Evolutionary conservation across 495 filamentous ascomycete genomes (phyloP).

Genomic region (Xeromyces bisporus): DNA sequence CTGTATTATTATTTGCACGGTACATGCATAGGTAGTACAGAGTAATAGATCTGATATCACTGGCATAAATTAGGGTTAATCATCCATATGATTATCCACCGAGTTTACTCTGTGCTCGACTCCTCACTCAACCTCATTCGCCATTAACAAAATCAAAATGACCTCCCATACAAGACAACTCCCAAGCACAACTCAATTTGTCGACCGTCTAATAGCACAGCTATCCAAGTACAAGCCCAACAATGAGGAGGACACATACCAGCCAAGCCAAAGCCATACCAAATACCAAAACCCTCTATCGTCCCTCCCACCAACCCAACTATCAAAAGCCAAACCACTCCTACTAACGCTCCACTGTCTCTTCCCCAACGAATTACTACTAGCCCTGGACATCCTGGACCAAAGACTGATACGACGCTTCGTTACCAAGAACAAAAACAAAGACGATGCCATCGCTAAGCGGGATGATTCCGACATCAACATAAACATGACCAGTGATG

Average conservation of each 20-base stretch:
- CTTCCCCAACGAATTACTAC: conserved; percentile 41
- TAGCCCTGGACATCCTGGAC: conserved; percentile 71
- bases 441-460: background rate
- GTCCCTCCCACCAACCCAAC: conserved; percentile 7
- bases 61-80: too few relatives aligned
- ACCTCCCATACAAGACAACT: background rate
- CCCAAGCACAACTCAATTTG: conserved; percentile 5
- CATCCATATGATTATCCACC: too few relatives aligned
- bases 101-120: too few relatives aligned
- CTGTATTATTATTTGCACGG: too few relatives aligned
- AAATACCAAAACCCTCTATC: conserved; percentile 8
- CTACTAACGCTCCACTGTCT: conserved; percentile 38
- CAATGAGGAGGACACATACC: too few relatives aligned
- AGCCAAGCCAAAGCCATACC: conserved; percentile 1
- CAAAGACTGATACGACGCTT: conserved; percentile 42
- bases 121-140: too few relatives aligned
- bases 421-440: conserved; percentile 3
- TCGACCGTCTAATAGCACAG: conserved; percentile 15
- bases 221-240: conserved; percentile 5
- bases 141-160: too few relatives aligned
- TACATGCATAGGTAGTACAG: too few relatives aligned
- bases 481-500: too few relatives aligned
- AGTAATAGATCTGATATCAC: too few relatives aligned
- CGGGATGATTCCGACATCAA: too few relatives aligned
- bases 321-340: conserved; percentile 19